phyloP scores from a whole-genome alignment of 2,329 filamentous ascomycete genomes.

The Periconia macrospinosa region DNA sequence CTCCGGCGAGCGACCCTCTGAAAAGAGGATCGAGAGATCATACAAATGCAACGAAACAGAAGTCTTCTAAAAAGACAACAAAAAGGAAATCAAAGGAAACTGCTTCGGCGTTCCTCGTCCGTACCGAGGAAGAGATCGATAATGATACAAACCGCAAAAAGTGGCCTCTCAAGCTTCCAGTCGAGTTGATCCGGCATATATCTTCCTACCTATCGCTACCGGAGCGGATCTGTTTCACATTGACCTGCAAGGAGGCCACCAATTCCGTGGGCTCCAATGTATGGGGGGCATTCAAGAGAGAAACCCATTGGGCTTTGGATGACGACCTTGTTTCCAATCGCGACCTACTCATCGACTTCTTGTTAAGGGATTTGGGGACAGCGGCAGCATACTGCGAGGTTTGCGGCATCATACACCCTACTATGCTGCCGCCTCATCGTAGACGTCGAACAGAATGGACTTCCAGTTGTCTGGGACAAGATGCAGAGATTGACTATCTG shows the following conservation, averaged over 20 bases:
- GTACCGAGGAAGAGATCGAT: background rate
- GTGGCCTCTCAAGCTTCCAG: background rate
- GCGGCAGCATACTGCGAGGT: background rate
- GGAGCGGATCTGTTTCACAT: background rate
- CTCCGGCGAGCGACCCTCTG: background rate
- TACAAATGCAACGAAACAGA: background rate
- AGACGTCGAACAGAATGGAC: slow-evolving; percentile 1
- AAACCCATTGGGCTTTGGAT: background rate
- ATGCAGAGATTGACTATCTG: slow-evolving; percentile 5
- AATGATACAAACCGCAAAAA: background rate
- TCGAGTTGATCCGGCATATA: background rate
- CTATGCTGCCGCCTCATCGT: background rate
- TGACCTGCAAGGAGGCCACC: background rate
- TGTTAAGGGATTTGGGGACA: background rate
- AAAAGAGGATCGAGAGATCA: background rate
- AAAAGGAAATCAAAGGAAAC: background rate
- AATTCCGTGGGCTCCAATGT: background rate
- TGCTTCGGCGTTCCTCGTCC: background rate
- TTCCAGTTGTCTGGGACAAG: slow-evolving; percentile 1
- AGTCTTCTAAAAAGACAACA: background rate
- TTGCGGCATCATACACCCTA: slow-evolving; percentile 3
- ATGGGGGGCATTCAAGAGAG: background rate
- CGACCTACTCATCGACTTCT: background rate
- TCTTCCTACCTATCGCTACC: background rate
- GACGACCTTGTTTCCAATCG: background rate